Base-by-base conservation (phyloP, 1,139 yeast genomes). In the Arxiozyma heterogenica region DNA sequence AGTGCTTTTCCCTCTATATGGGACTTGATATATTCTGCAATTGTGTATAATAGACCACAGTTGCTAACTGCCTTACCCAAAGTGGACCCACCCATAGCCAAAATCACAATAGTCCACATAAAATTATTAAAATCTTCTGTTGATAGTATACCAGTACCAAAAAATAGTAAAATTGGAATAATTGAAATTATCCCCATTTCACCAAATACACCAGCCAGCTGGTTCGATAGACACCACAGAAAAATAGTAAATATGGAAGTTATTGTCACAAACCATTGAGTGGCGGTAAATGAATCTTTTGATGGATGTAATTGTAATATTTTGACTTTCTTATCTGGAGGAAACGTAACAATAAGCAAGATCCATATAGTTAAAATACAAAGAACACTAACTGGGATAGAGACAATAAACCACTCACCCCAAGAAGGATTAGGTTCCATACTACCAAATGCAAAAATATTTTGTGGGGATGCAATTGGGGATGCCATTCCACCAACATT, bases 61-160 rank as follows among this genome's bases (percentile, higher is more conserved):
- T 94, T 84, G 0, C 93, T 80, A 7, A 91, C 95, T 1, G 95
- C 96, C 67, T 86, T 87, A 57, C 98, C 98, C 47, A 91, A 75
- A 0, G 96, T 95, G 57, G 89, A 79, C 62, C 98, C 98, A 54
- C 98, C 98, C 97, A 90, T 90, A 6, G 97, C 97, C 59, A 91
- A 76, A 55, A 91, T 80, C 21, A 91, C 90, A 63, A 91, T 91
- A 1, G 93, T 85, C 98, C 98, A 91, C 59, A 95, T 83, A 72
- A 86, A 91, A 66, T 86, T 89, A 72, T 91, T 91, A 68, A 91
- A 86, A 67, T 91, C 98, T 54, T 88, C 95, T 15, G 86, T 82
- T 46, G 85, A 81, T 57, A 91, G 73, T 46, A 90, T 71, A 1
- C 96, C 96, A 0, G 96, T 81, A 27, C 97, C 97, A 64, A 90